phyloP scores from a whole-genome alignment of 225 moss, liverwort and hornwort genomes.

The Pleurozium schreberi region DNA sequence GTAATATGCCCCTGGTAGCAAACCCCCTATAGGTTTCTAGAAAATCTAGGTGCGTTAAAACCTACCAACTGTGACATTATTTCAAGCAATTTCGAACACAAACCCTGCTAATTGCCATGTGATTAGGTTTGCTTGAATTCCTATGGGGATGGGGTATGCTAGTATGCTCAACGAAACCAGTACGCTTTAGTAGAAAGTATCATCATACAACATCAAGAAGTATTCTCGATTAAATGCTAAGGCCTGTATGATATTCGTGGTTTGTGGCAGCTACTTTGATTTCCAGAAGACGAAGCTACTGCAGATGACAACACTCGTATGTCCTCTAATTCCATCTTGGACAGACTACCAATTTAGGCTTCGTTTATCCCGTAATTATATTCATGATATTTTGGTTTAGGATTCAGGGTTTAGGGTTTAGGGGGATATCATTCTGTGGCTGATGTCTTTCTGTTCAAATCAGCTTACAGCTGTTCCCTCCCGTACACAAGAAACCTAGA shows the following conservation, averaged over 20 bases:
- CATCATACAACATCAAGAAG: background rate
- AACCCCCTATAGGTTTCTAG: too few species aligned
- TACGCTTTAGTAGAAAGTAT: background rate
- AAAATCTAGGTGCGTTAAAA: background rate
- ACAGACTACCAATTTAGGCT: background rate
- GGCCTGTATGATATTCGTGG: background rate
- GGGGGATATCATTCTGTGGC: background rate
- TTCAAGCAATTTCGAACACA: background rate
- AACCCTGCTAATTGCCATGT: background rate
- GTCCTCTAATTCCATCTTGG: background rate
- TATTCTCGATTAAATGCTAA: background rate
- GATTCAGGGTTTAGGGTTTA: background rate
- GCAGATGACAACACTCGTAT: slow-evolving; percentile 81
- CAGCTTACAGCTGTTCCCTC: background rate
- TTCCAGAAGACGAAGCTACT: slow-evolving; percentile 85
- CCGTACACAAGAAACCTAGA: background rate
- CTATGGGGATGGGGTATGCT: background rate
- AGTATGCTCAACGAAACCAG: background rate
- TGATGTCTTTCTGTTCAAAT: background rate
- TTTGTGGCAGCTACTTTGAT: slow-evolving; percentile 78
- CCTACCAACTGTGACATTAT: background rate
- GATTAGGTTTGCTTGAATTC: background rate
- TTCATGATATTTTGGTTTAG: background rate
- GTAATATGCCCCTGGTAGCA: background rate
- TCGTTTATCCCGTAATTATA: background rate